A percentile compares a stretch with the other conserved stretches of the same genome.
phyloP scores from a whole-genome alignment of 176 grass and related monocot genomes.

The Carex kokanica region DNA sequence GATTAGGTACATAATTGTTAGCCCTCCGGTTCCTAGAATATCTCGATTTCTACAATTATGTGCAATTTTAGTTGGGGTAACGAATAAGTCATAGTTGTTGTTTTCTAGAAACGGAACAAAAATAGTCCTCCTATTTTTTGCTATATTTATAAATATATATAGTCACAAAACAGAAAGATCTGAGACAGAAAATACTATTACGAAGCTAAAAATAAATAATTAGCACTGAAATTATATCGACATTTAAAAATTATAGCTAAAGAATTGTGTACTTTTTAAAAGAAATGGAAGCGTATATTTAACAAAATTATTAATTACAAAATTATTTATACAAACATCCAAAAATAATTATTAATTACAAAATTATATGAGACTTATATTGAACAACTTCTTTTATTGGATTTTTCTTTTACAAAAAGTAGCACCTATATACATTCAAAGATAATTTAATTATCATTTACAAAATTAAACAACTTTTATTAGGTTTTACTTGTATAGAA shows the following conservation, averaged over 20 bases:
- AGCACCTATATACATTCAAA: too few species aligned
- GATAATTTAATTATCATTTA: too few species aligned
- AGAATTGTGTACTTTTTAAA: too few species aligned
- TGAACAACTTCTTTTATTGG: too few species aligned
- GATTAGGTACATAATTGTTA: slow-evolving; percentile 20
- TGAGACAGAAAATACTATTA: not conserved
- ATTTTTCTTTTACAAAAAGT: too few species aligned
- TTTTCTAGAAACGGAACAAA: not conserved
- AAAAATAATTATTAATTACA: not conserved
- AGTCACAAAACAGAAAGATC: not conserved
- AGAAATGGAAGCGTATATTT: too few species aligned
- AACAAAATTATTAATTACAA: too few species aligned
- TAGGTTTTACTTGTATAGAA: not conserved
- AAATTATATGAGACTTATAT: too few species aligned
- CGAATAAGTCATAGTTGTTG: not conserved
- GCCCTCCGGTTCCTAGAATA: not conserved
- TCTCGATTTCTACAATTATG: not conserved
- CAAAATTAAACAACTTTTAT: too few species aligned
- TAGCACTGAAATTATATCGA: too few species aligned
- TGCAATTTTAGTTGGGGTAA: not conserved
- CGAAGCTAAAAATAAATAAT: too few species aligned
- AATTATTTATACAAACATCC: not conserved
- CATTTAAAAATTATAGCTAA: too few species aligned
- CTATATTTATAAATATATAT: not conserved
- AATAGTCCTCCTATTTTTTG: not conserved